A percentile compares a stretch with the other conserved stretches of the same genome.
These are phyloP conservation scores for Meyerozyma elateridarum DNA, from an alignment of 1,139 yeast genomes.

Conservation along the genomic window DNA sequence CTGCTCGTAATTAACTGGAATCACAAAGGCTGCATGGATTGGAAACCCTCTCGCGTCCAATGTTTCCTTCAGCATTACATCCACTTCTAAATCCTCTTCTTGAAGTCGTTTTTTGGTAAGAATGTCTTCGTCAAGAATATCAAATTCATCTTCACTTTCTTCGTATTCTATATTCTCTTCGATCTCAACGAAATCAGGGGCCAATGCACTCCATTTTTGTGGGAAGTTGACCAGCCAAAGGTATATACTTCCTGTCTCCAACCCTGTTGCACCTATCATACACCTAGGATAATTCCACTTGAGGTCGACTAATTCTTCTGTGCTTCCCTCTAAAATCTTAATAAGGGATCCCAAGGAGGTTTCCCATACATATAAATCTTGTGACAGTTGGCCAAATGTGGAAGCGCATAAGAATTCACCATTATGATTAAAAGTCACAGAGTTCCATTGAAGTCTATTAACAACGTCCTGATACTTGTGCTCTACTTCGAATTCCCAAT, in stretches of 20 bases:
- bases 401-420: slow-evolving; percentile 88
- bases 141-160: slow-evolving; percentile 92
- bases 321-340: slow-evolving; percentile 89
- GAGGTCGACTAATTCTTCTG: slow-evolving; percentile 77
- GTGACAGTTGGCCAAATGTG: slow-evolving; percentile 80
- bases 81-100: slow-evolving; percentile 63
- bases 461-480: slow-evolving; percentile 91
- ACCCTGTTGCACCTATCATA: slow-evolving; percentile 79
- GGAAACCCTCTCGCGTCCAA: slow-evolving; percentile 69
- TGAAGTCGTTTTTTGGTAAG: slow-evolving; percentile 55
- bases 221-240: slow-evolving; percentile 82
- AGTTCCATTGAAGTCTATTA: slow-evolving; percentile 84
- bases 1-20: slow-evolving; percentile 36
- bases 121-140: slow-evolving; percentile 64
- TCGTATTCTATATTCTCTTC: slow-evolving; percentile 88
- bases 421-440: slow-evolving; percentile 68
- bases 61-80: slow-evolving; percentile 57
- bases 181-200: slow-evolving; percentile 93
- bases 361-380: slow-evolving; percentile 92
- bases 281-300: slow-evolving; percentile 81
- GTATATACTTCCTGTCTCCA: slow-evolving; percentile 80
- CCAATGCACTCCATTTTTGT: slow-evolving; percentile 94
- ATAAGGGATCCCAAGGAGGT: slow-evolving; percentile 82
- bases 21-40: slow-evolving; percentile 37
- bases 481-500: slow-evolving; percentile 61